Evolutionary conservation across 2,329 filamentous ascomycete genomes (phyloP).

Genomic region (Madurella fahalii): DNA sequence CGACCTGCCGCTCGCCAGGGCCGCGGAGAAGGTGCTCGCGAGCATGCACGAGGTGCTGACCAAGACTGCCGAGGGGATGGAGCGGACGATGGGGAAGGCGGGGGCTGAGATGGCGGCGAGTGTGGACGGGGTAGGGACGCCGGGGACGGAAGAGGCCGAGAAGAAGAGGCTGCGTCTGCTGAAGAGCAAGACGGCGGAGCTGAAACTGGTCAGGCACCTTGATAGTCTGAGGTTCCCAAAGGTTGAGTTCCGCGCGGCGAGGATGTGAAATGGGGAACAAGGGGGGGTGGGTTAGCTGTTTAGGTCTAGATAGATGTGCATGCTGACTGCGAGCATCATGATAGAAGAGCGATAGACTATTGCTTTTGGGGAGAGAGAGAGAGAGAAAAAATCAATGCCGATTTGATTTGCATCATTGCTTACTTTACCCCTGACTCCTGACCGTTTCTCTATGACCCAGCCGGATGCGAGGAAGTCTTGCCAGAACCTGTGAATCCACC

Average conservation of each 20-base stretch:
- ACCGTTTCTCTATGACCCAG: neutral
- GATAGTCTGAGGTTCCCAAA: constrained; percentile 63
- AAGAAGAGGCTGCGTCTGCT: constrained; percentile 63
- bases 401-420: neutral
- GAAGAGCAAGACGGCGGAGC: constrained; percentile 80
- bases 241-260: constrained; percentile 57
- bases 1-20: constrained; percentile 76
- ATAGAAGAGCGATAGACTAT: constrained; percentile 15
- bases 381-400: neutral
- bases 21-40: constrained; percentile 80
- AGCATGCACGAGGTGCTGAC: constrained; percentile 86
- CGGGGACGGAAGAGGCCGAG: constrained; percentile 42
- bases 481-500: neutral
- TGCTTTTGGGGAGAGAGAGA: neutral
- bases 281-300: neutral
- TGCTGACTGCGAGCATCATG: neutral
- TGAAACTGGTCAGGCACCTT: constrained; percentile 75
- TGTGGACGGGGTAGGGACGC: constrained; percentile 32
- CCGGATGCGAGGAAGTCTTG: neutral
- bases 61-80: constrained; percentile 63
- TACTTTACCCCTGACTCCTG: neutral
- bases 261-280: constrained; percentile 36
- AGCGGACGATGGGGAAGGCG: constrained; percentile 43
- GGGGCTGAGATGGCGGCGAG: constrained; percentile 39
- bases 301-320: neutral